Percentiles rank a stretch among this genome's conserved stretches.
These are phyloP conservation scores for Phytophthora capsici DNA, from an alignment of 352 stramenopile species.

Conservation along the genomic window DNA sequence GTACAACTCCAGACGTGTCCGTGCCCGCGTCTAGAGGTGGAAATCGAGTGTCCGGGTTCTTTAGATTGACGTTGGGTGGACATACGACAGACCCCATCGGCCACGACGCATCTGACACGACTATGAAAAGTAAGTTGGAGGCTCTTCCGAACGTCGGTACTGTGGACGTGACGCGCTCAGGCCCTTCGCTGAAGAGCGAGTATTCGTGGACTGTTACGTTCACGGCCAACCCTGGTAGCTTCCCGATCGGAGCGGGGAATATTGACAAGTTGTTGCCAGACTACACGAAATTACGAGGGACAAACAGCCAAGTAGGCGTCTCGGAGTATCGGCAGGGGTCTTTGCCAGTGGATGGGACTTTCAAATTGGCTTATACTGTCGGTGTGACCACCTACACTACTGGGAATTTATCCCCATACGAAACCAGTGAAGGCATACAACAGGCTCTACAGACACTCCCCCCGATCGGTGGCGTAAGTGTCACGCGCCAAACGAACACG, in stretches of 20 bases:
- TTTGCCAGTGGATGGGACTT: constrained; percentile 62
- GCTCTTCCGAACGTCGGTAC: constrained; percentile 93
- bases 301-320: constrained; percentile 48
- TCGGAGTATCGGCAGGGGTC: constrained; percentile 54
- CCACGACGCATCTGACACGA: constrained; percentile 93
- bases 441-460: constrained; percentile 53
- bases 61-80: constrained; percentile 88
- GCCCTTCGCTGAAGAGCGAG: constrained; percentile 86
- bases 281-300: constrained; percentile 49
- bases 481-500: constrained; percentile 59
- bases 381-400: no score
- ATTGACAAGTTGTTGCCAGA: constrained; percentile 58
- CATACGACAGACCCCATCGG: constrained; percentile 90
- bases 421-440: constrained; percentile 48
- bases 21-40: constrained; percentile 70
- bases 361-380: constrained; percentile 63
- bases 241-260: constrained; percentile 83
- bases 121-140: constrained; percentile 91
- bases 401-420: constrained; percentile 62
- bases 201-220: constrained; percentile 97
- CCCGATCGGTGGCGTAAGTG: constrained; percentile 66
- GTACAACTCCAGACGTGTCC: constrained; percentile 29
- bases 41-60: constrained; percentile 90
- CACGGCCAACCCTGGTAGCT: constrained; percentile 91
- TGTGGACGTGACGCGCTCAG: constrained; percentile 85